Evolutionary conservation across 1,284 basidiomycete species (phyloP), one percentile per base, ranked within the genome.

Genomic region (Cryptococcus wingfieldii): DNA sequence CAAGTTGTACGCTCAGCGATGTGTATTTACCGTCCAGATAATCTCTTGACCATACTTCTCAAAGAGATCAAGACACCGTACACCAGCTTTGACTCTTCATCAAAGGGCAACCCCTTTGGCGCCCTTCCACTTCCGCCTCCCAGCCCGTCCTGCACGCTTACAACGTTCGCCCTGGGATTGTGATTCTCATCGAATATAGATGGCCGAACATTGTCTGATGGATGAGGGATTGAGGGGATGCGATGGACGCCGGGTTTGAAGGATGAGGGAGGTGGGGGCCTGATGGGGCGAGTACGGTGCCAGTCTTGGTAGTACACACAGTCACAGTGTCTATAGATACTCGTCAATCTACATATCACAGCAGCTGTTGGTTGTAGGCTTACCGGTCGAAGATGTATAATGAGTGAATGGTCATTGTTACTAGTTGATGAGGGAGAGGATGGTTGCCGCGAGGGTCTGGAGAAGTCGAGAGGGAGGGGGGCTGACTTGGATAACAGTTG

Each of bases 81-180:
- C 0, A 98, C 93, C 53, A 98, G 83, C 76, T 99, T 99, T 2
- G 89, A 87, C 76, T 99, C 94, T 77, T 99, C 95, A 70, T 98
- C 94, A 64, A 99, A 97, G 5, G 94, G 82, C 25, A 97, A 79
- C 12, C 82, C 71, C 52, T 62, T 62, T 12, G 50, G 52, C 43
- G 37, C 45, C 10, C 42, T 44, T 34, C 50, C 51, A 37, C 43
- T 25, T 13, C 43, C 48, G 5, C 27, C 16, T 25, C 48, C 19
- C 47, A 31, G 37, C 38, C 23, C 23, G 9, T 28, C 47, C n/a
- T 27, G 37, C 8, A 25, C 55, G 18, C 19, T 51, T n/a, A 16
- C 45, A 27, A 46, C 28, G 28, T 19, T 38, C 34, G 48, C 47
- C 44, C 16, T 19, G 23, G 25, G 18, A 14, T 31, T 43, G 45